phyloP scores from a whole-genome alignment of 805 yeast species.

The Komagataella phaffii region DNA sequence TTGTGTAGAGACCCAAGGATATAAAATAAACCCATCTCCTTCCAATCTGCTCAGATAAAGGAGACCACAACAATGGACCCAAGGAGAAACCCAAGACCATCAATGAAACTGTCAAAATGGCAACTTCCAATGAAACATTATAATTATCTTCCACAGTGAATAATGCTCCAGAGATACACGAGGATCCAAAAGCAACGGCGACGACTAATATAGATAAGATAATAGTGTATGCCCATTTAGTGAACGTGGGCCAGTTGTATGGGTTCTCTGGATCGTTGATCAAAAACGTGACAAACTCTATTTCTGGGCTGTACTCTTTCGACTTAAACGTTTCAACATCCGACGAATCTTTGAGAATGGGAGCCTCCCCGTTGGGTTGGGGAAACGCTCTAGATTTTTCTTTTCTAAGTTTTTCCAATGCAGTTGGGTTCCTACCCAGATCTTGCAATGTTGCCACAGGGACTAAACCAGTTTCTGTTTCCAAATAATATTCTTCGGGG shows the following conservation, averaged over 20 bases:
- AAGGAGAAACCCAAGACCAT: constrained; percentile 84
- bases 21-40: constrained; percentile 73
- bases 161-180: constrained; percentile 81
- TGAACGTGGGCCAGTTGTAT: constrained; percentile 55
- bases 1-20: constrained; percentile 58
- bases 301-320: constrained; percentile 41
- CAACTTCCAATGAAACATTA: constrained; percentile 64
- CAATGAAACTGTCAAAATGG: constrained; percentile 66
- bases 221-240: constrained; percentile 57
- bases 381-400: constrained; percentile 10
- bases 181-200: constrained; percentile 87
- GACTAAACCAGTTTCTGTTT: constrained; percentile 80
- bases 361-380: constrained; percentile 8
- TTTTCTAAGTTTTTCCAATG: constrained; percentile 8
- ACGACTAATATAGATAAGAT: constrained; percentile 61
- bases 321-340: constrained; percentile 12
- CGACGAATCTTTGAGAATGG: not conserved
- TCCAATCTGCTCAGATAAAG: constrained; percentile 75
- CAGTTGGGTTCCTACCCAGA: constrained; percentile 37
- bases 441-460: constrained; percentile 61
- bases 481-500: constrained; percentile 87
- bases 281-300: constrained; percentile 75
- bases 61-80: constrained; percentile 87
- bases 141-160: constrained; percentile 51
- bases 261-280: constrained; percentile 83